Evolutionary conservation across 2,329 filamentous ascomycete genomes (phyloP).

Genomic region (Thielaviopsis punctulata): DNA sequence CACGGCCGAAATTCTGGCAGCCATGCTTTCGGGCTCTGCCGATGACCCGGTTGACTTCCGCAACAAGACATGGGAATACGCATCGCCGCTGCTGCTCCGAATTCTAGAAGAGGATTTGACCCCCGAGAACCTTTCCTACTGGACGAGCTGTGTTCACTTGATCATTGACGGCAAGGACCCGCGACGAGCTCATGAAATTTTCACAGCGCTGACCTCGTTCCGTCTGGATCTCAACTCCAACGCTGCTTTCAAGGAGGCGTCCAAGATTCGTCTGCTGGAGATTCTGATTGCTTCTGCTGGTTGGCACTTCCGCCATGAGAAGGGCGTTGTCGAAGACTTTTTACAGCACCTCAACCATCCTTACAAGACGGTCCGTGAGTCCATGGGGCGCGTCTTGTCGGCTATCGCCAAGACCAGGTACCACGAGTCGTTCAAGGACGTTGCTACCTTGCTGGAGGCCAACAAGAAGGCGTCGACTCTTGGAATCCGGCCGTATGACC

Average conservation of each 20-base stretch:
- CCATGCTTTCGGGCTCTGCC: constrained; percentile 61
- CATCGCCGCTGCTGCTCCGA: constrained; percentile 69
- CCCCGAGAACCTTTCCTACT: constrained; percentile 86
- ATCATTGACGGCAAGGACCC: constrained; percentile 81
- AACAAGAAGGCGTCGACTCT: constrained; percentile 71
- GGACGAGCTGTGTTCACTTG: constrained; percentile 85
- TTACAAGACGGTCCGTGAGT: constrained; percentile 91
- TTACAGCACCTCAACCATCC: constrained; percentile 85
- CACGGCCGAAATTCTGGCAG: constrained; percentile 82
- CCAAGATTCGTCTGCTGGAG: constrained; percentile 81
- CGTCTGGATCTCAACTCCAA: constrained; percentile 87
- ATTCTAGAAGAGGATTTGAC: constrained; percentile 86
- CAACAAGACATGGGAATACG: constrained; percentile 70
- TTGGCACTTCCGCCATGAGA: constrained; percentile 88
- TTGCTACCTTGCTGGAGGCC: constrained; percentile 53
- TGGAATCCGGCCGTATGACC: constrained; percentile 68
- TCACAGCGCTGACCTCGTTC: constrained; percentile 70
- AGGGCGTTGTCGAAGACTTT: constrained; percentile 79
- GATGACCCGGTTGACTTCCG: constrained; percentile 62
- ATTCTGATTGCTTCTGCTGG: constrained; percentile 74
- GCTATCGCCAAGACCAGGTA: constrained; percentile 83
- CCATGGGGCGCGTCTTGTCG: constrained; percentile 77
- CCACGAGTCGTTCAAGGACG: constrained; percentile 79
- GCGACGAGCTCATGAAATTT: constrained; percentile 67
- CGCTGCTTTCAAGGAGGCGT: constrained; percentile 96